Percentiles rank a stretch among this genome's conserved stretches.
Conservation (phyloP, 768 basidiomycete genomes). For the Crucibulum laeve region DNA sequence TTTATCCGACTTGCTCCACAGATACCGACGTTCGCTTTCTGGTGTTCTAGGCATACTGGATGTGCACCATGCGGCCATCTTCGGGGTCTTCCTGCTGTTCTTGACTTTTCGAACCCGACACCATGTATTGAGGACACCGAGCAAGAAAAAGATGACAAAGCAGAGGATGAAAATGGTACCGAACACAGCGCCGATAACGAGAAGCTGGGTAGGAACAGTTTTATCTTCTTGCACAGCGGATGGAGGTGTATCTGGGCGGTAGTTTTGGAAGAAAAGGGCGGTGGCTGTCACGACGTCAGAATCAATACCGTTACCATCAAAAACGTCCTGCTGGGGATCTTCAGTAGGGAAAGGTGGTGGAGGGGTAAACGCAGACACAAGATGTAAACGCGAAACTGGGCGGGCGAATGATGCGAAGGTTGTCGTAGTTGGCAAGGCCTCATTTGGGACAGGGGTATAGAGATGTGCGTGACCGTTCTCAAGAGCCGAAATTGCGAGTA, state of each 20-base stretch:
- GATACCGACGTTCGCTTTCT: no score
- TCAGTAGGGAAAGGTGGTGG: neutral
- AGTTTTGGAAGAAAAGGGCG: neutral
- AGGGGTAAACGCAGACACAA: neutral
- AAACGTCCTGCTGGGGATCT: neutral
- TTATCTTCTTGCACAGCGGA: neutral
- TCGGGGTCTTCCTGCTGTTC: neutral
- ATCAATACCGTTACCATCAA: neutral
- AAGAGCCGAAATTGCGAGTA: no score
- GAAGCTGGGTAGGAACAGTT: neutral
- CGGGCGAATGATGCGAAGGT: no score
- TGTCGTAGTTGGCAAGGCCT: no score
- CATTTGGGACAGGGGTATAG: no score
- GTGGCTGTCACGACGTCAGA: neutral
- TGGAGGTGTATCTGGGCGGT: neutral
- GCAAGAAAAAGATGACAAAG: neutral
- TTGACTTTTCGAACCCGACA: neutral
- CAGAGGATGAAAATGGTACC: neutral
- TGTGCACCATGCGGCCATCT: no score
- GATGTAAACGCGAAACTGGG: no score
- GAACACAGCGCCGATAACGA: neutral
- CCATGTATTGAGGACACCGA: neutral
- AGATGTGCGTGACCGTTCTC: no score
- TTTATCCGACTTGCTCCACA: no score
- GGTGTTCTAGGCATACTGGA: no score